phyloP scores from a whole-genome alignment of 2,329 filamentous ascomycete species.

The Venturia nashicola region DNA sequence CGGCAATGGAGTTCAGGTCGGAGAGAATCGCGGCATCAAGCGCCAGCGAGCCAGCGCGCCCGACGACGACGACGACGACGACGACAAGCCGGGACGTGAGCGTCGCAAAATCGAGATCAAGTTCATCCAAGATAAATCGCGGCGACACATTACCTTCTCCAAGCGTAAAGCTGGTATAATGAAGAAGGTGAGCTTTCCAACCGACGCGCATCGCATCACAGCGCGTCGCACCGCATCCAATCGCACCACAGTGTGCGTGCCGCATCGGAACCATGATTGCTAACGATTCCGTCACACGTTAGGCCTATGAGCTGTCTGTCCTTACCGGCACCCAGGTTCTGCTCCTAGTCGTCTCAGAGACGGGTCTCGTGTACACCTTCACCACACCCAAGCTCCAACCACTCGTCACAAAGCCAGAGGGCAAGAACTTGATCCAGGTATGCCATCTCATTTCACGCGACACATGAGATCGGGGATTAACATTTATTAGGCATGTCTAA shows the following conservation, averaged over 20 bases:
- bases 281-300: conserved; percentile 12
- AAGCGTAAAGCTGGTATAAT: conserved; percentile 99
- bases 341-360: conserved; percentile 92
- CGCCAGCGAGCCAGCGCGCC: conserved; percentile 64
- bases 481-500: conserved; percentile 71
- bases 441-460: conserved; percentile 18
- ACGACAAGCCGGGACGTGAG: conserved; percentile 95
- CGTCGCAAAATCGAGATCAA: conserved; percentile 99
- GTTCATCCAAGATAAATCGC: conserved; percentile 99
- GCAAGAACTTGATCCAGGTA: conserved; percentile 99
- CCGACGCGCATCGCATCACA: conserved; percentile 9
- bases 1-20: conserved; percentile 55
- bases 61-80: conserved; percentile 94
- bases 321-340: conserved; percentile 96
- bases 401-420: conserved; percentile 93
- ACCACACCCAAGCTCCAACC: conserved; percentile 97
- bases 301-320: conserved; percentile 97
- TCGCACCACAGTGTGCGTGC: conserved; percentile 13
- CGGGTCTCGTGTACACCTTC: conserved; percentile 94
- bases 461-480: conserved; percentile 19
- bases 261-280: conserved; percentile 12
- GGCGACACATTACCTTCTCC: conserved; percentile 97
- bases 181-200: conserved; percentile 73
- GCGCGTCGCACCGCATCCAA: conserved; percentile 10
- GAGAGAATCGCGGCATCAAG: conserved; percentile 76